phyloP scores from a whole-genome alignment of 73 alveolate genomes.

The Breviolum minutum region DNA sequence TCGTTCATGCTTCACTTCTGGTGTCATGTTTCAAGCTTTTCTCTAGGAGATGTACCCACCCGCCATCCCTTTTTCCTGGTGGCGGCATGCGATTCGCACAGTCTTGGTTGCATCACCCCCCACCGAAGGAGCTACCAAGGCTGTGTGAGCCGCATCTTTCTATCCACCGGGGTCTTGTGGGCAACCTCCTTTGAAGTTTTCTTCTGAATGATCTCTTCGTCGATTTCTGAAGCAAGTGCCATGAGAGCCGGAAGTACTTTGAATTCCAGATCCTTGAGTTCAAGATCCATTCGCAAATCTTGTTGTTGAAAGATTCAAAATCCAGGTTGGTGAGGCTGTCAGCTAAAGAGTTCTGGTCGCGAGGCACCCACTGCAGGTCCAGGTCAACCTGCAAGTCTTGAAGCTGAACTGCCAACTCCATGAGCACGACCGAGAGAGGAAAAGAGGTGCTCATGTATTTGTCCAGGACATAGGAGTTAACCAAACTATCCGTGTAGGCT shows the following conservation, averaged over 20 bases:
- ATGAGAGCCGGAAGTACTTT: not conserved
- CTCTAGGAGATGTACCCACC: not conserved
- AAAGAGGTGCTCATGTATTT: constrained; percentile 3
- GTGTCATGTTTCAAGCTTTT: not conserved
- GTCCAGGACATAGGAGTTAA: constrained; percentile 37
- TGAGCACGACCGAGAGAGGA: constrained; percentile 1
- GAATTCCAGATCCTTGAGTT: not conserved
- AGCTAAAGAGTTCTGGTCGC: not conserved
- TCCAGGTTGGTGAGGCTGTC: not conserved
- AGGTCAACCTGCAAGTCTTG: not conserved
- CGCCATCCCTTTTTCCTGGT: not conserved
- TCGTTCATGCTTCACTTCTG: too few relatives aligned
- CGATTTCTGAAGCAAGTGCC: not conserved
- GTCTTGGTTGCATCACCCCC: not conserved
- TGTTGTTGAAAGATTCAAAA: not conserved
- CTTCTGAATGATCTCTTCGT: not conserved
- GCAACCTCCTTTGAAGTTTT: not conserved
- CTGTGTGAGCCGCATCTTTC: not conserved
- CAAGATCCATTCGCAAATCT: not conserved
- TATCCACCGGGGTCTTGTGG: not conserved
- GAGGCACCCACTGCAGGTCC: not conserved
- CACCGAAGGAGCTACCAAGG: constrained; percentile 12
- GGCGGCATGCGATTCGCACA: not conserved
- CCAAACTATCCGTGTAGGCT: constrained; percentile 6
- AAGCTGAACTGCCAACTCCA: constrained; percentile 18